These are phyloP conservation scores for Cryptosporidium ubiquitum DNA, from an alignment of 169 alveolate species.

Conservation along the genomic window DNA sequence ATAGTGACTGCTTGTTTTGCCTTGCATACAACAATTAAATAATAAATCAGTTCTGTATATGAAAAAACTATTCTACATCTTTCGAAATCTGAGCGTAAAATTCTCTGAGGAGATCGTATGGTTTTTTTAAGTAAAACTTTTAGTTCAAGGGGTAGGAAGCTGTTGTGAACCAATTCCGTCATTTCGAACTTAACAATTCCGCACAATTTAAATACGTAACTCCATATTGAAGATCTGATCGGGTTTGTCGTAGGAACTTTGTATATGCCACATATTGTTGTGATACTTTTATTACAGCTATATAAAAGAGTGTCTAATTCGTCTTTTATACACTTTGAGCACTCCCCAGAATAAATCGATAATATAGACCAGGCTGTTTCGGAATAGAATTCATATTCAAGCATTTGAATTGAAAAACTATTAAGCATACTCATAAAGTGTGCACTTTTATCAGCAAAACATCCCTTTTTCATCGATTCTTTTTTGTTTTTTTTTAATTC, in stretches of 20 bases:
- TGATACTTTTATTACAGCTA: constrained; percentile 19
- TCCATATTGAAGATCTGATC: constrained; percentile 48
- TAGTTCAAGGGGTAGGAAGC: constrained; percentile 59
- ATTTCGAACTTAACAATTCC: constrained; percentile 35
- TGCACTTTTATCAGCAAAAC: background rate
- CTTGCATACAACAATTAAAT: constrained; percentile 43
- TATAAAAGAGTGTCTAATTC: constrained; percentile 47
- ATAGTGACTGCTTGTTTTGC: constrained; percentile 60
- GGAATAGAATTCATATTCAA: constrained; percentile 50
- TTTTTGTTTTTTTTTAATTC: background rate
- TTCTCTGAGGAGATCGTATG: constrained; percentile 15
- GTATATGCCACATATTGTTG: constrained; percentile 16
- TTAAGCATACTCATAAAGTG: background rate
- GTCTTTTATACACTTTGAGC: constrained; percentile 46
- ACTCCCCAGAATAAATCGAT: constrained; percentile 30
- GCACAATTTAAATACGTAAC: constrained; percentile 44
- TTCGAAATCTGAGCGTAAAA: constrained; percentile 50
- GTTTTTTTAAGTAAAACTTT: constrained; percentile 32
- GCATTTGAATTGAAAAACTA: constrained; percentile 59
- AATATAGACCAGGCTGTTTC: constrained; percentile 53
- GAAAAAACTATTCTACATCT: constrained; percentile 55
- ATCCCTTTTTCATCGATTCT: background rate
- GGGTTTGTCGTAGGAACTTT: constrained; percentile 62
- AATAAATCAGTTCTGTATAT: constrained; percentile 40
- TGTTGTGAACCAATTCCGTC: constrained; percentile 34